Evolutionary conservation across 2,329 filamentous ascomycete species (phyloP), one percentile per base, ranked within the genome.

Genomic region (Ascochyta koolunga): DNA sequence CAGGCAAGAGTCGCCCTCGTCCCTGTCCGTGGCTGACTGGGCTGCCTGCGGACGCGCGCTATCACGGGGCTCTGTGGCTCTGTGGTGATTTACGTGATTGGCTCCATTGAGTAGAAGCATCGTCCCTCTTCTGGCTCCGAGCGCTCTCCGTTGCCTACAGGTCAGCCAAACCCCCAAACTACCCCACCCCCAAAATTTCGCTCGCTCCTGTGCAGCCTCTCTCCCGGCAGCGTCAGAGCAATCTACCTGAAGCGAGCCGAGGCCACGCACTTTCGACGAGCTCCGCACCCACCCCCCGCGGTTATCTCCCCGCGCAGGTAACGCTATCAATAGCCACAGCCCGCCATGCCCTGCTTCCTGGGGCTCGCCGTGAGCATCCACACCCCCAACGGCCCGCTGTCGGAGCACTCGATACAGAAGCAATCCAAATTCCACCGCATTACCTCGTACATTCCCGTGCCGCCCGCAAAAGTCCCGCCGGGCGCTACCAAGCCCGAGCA

Each of bases 281-380:
- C 55, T 51, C 50, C 54, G 56, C 59, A 50, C 38, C 45, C n/a
- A n/a, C 43, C 49, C 57, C 54, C 64, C 59, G 60, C 61, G 47
- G 43, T 53, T 50, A 57, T 54, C 58, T 61, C 60, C 58, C 58
- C 56, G 44, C 49, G 51, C 36, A 52, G 49, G 43, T 35, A 37
- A 53, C 43, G 43, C 49, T 41, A 45, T 45, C 43, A 32, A 35
- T 45, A 40, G 48, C 43, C 41, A 39, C 40, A 36, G 48, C 44
- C 47, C 58, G 59, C 59, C 50, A 90, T 90, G 95, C 95, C 95
- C 81, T 98, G 93, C 86, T 99, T 98, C 82, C 96, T 98, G 82
- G 95, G 95, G 78, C 92, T 99, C 79, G 93, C 95, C 69, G 93
- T 98, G 75, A 96, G 91, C 84, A 96, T 98, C 76, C 95, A 99